phyloP scores from a whole-genome alignment of 208 protist genomes.

The Crithidia thermophila region DNA sequence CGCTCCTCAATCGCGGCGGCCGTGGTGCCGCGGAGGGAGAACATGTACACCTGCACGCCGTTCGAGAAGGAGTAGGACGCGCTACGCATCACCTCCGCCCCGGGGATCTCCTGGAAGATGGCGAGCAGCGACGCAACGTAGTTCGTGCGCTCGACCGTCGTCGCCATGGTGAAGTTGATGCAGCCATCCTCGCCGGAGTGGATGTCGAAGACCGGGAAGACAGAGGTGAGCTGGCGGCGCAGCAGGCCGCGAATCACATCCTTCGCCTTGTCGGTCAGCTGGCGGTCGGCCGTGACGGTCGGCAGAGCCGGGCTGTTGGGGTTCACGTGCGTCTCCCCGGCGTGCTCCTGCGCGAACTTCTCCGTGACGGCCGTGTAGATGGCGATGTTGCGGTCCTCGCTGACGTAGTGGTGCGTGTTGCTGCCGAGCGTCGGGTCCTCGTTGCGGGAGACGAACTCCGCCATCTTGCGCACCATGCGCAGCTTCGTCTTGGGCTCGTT shows the following conservation, averaged over 20 bases:
- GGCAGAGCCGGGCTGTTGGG: slow-evolving; percentile 35
- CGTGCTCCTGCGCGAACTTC: slow-evolving; percentile 45
- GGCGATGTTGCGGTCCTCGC: slow-evolving; percentile 48
- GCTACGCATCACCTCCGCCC: slow-evolving; percentile 49
- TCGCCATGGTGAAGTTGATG: slow-evolving; percentile 71
- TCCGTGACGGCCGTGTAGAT: slow-evolving; percentile 65
- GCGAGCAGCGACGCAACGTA: slow-evolving; percentile 69
- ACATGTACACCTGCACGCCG: slow-evolving; percentile 74
- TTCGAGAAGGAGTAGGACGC: slow-evolving; percentile 83
- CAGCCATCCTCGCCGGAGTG: slow-evolving; percentile 29
- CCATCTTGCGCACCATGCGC: slow-evolving; percentile 60
- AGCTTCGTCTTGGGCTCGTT: slow-evolving; percentile 50
- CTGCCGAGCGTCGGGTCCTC: slow-evolving; percentile 32
- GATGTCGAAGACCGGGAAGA: slow-evolving; percentile 62
- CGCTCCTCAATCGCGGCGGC: slow-evolving; percentile 45
- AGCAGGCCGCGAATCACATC: slow-evolving; percentile 78
- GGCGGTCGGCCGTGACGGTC: slow-evolving; percentile 34
- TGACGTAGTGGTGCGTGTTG: slow-evolving; percentile 63
- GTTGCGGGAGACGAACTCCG: slow-evolving; percentile 43
- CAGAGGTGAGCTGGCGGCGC: slow-evolving; percentile 47
- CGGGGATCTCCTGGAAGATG: slow-evolving; percentile 70
- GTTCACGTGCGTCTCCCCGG: slow-evolving; percentile 41
- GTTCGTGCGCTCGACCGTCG: slow-evolving; percentile 58
- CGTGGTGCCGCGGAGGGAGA: slow-evolving; percentile 54
- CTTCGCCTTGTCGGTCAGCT: slow-evolving; percentile 39